Conservation (phyloP, 371 early-diverging fungal genomes). For the Mucor piriformis region DNA sequence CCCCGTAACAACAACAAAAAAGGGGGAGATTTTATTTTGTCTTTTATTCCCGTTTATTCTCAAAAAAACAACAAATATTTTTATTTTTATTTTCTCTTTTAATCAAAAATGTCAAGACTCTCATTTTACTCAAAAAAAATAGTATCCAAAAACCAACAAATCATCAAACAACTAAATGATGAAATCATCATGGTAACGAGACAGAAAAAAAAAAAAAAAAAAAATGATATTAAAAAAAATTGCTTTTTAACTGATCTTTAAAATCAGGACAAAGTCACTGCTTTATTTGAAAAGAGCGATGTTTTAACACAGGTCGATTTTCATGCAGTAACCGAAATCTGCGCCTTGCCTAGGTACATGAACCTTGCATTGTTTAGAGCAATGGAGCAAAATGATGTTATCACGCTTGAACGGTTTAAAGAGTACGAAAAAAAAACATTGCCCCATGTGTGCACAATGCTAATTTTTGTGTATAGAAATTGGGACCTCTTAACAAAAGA, state of each 20-base stretch:
- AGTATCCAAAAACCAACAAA: not conserved
- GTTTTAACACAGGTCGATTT: conserved; percentile 47
- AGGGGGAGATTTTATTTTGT: too few species aligned
- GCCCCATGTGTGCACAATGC: not conserved
- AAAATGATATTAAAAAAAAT: not conserved
- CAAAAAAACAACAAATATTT: too few species aligned
- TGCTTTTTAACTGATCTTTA: not conserved
- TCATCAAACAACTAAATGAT: not conserved
- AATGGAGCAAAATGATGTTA: conserved; percentile 30
- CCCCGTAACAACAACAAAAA: too few species aligned
- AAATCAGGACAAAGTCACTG: not conserved
- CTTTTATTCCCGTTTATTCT: too few species aligned
- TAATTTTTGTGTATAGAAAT: not conserved
- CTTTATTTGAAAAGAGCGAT: not conserved
- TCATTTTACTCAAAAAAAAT: conserved; percentile 1
- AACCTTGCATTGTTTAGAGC: conserved; percentile 61
- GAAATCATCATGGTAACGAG: not conserved
- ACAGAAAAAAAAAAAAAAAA: conserved; percentile 5
- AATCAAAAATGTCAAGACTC: not conserved
- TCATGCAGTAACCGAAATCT: conserved; percentile 53
- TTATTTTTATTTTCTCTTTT: not conserved
- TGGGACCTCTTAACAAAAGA: conserved; percentile 1
- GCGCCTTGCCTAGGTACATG: conserved; percentile 62
- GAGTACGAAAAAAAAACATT: not conserved
- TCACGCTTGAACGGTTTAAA: conserved; percentile 29